These are phyloP conservation scores for Nemania sp. DNA, from an alignment of 2,329 filamentous ascomycete species.

Conservation along the genomic window DNA sequence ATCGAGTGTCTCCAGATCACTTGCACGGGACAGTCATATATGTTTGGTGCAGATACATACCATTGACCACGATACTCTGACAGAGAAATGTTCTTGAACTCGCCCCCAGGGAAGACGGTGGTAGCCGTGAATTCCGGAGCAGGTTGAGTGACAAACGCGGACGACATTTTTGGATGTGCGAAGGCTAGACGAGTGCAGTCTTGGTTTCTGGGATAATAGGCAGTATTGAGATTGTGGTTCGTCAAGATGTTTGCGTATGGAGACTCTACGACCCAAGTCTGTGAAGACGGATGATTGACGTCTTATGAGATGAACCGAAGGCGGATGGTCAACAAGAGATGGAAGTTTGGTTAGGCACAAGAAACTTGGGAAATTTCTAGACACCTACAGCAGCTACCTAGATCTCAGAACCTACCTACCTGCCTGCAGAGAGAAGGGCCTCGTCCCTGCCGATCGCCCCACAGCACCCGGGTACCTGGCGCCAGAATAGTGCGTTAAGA, in stretches of 20 bases:
- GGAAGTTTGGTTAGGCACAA: too few relatives aligned
- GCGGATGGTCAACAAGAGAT: background rate
- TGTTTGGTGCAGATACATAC: constrained; percentile 37
- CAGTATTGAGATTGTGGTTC: background rate
- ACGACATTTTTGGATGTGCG: constrained; percentile 43
- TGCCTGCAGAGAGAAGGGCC: background rate
- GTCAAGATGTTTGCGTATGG: background rate
- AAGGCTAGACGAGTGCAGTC: background rate
- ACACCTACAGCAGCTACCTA: background rate
- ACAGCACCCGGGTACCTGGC: background rate
- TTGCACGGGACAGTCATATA: background rate
- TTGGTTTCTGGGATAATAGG: background rate
- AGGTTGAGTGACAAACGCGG: constrained; percentile 52
- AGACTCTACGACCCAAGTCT: too few relatives aligned
- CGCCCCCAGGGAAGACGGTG: constrained; percentile 52
- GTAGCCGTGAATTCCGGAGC: constrained; percentile 54
- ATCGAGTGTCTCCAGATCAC: background rate
- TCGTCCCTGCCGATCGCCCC: background rate
- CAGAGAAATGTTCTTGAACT: constrained; percentile 52
- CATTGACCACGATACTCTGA: constrained; percentile 52
- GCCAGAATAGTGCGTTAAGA: too few relatives aligned
- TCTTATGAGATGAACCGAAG: background rate
- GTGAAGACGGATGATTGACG: too few relatives aligned
- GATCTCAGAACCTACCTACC: background rate
- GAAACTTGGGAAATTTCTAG: background rate